Percentiles rank a stretch among this genome's conserved stretches.
Evolutionary conservation across 805 yeast genomes (phyloP).

Genomic region (Monosporozyma aquatica): DNA sequence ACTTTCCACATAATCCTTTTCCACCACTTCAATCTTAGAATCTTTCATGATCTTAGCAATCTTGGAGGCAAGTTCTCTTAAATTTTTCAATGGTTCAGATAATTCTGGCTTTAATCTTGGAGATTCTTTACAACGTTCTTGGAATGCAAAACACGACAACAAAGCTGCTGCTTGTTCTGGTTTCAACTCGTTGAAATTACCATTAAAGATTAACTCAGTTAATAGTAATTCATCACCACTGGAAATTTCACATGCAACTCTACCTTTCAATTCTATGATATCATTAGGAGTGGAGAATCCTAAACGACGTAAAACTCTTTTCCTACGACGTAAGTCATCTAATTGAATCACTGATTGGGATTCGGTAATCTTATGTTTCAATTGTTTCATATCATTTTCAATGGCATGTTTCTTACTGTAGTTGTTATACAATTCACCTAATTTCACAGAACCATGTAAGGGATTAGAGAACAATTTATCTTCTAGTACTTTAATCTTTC

Average conservation of each 20-base stretch:
- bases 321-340: slow-evolving; percentile 88
- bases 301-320: slow-evolving; percentile 82
- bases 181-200: slow-evolving; percentile 80
- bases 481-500: slow-evolving; percentile 77
- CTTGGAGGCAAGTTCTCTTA: slow-evolving; percentile 85
- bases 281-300: slow-evolving; percentile 84
- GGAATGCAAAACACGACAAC: slow-evolving; percentile 91
- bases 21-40: slow-evolving; percentile 80
- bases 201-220: slow-evolving; percentile 90
- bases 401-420: slow-evolving; percentile 59
- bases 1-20: slow-evolving; percentile 84
- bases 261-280: slow-evolving; percentile 89
- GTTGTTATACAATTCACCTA: slow-evolving; percentile 52
- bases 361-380: slow-evolving; percentile 60
- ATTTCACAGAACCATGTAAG: slow-evolving; percentile 48
- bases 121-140: slow-evolving; percentile 83
- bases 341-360: slow-evolving; percentile 89
- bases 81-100: slow-evolving; percentile 80
- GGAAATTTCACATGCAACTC: slow-evolving; percentile 94
- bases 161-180: slow-evolving; percentile 91
- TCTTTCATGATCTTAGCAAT: slow-evolving; percentile 86
- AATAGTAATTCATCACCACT: slow-evolving; percentile 76
- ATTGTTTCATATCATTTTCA: slow-evolving; percentile 45
- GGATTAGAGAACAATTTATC: slow-evolving; percentile 65
- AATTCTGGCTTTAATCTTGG: slow-evolving; percentile 82